A percentile compares a stretch with the other conserved stretches of the same genome.
Evolutionary conservation across 768 basidiomycete genomes (phyloP).

Genomic region (Boletus rubropictus): DNA sequence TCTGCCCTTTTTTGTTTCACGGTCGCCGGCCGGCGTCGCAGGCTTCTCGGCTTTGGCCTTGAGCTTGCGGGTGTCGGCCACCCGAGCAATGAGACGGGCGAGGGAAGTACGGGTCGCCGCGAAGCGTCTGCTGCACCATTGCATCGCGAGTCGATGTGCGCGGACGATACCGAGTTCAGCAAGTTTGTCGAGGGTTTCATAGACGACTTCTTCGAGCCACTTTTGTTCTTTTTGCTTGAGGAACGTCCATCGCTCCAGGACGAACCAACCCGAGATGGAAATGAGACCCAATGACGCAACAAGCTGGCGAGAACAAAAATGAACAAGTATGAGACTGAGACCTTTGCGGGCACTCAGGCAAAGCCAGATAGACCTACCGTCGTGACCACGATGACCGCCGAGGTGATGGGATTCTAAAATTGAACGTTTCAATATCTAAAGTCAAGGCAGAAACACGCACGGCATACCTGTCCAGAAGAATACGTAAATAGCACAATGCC

Average conservation of each 20-base stretch:
- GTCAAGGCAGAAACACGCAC: not conserved
- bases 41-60: not conserved
- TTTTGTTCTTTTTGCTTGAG: slow-evolving; percentile 39
- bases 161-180: slow-evolving; percentile 21
- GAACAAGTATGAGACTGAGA: not conserved
- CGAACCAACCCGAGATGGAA: slow-evolving; percentile 49
- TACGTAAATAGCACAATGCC: slow-evolving; percentile 74
- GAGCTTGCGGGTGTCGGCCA: slow-evolving; percentile 5
- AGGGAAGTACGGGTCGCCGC: slow-evolving; percentile 5
- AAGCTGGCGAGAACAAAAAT: slow-evolving; percentile 10
- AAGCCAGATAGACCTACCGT: slow-evolving; percentile 34
- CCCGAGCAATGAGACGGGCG: slow-evolving; percentile 8
- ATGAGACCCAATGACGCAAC: slow-evolving; percentile 36
- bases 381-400: slow-evolving; percentile 65
- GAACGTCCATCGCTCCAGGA: slow-evolving; percentile 44
- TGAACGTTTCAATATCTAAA: not conserved
- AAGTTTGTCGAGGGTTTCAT: slow-evolving; percentile 19
- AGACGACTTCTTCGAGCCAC: slow-evolving; percentile 40
- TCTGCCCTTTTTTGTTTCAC: not conserved
- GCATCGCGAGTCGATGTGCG: slow-evolving; percentile 18
- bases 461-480: slow-evolving; percentile 57
- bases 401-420: slow-evolving; percentile 50
- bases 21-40: not conserved
- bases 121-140: slow-evolving; percentile 21
- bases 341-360: not conserved